phyloP scores from a whole-genome alignment of 2,329 filamentous ascomycete genomes.

The Clarireedia homoeocarpa region DNA sequence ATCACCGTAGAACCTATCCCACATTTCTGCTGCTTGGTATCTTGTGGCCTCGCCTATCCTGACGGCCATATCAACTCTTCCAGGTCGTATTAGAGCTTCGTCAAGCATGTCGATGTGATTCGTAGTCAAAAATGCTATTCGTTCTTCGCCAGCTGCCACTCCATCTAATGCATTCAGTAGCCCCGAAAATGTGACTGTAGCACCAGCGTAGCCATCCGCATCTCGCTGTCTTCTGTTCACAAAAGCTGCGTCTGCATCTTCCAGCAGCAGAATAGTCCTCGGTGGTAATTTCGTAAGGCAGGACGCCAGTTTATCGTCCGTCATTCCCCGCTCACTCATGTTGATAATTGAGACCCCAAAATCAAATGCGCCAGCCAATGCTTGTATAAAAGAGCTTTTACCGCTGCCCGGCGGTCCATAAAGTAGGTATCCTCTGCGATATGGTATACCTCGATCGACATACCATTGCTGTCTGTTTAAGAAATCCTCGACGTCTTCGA shows the following conservation, averaged over 20 bases:
- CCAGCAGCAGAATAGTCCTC: constrained; percentile 47
- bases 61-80: constrained; percentile 88
- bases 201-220: constrained; percentile 24
- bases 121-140: constrained; percentile 90
- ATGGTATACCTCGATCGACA: constrained; percentile 65
- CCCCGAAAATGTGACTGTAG: constrained; percentile 71
- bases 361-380: constrained; percentile 64
- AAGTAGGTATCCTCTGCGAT: constrained; percentile 71
- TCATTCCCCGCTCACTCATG: constrained; percentile 43
- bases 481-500: constrained; percentile 45
- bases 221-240: constrained; percentile 52
- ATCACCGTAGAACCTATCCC: constrained; percentile 91
- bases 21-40: constrained; percentile 79
- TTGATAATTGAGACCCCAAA: constrained; percentile 46
- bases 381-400: constrained; percentile 92
- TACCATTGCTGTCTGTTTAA: constrained; percentile 77
- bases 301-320: constrained; percentile 46
- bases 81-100: constrained; percentile 83
- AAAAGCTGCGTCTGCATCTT: constrained; percentile 46
- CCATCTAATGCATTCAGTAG: constrained; percentile 81
- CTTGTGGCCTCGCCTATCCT: constrained; percentile 80
- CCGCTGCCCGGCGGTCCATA: constrained; percentile 70
- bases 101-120: constrained; percentile 84
- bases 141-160: constrained; percentile 88
- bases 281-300: constrained; percentile 44